phyloP scores from a whole-genome alignment of 495 filamentous ascomycete species.

The Talaromyces thailandensis region DNA sequence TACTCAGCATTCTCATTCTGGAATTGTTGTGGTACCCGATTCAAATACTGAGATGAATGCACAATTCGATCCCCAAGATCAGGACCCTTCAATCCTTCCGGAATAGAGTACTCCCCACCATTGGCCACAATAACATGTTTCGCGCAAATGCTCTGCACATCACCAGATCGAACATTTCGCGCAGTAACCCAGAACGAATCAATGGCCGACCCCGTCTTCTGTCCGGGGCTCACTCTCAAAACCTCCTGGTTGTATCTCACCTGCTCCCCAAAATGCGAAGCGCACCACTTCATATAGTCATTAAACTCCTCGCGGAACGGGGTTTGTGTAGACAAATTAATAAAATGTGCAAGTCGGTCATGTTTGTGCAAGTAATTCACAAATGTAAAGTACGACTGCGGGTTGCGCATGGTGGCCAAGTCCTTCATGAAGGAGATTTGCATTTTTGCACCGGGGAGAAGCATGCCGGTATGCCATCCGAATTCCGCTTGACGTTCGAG shows the following conservation, averaged over 20 bases:
- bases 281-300: slow-evolving; percentile 92
- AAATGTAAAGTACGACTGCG: slow-evolving; percentile 88
- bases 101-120: slow-evolving; percentile 73
- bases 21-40: slow-evolving; percentile 49
- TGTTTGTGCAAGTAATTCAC: slow-evolving; percentile 83
- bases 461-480: slow-evolving; percentile 91
- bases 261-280: slow-evolving; percentile 64
- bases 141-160: slow-evolving; percentile 45
- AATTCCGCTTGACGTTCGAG: slow-evolving; percentile 78
- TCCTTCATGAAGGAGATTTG: slow-evolving; percentile 98
- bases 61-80: slow-evolving; percentile 46
- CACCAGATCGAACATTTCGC: slow-evolving; percentile 40
- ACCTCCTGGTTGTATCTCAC: slow-evolving; percentile 80
- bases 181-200: slow-evolving; percentile 48
- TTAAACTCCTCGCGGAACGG: slow-evolving; percentile 86
- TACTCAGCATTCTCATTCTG: slow-evolving; percentile 46
- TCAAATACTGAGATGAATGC: slow-evolving; percentile 81
- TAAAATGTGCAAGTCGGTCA: slow-evolving; percentile 74
- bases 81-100: slow-evolving; percentile 54
- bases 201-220: slow-evolving; percentile 18
- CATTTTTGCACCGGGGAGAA: slow-evolving; percentile 88
- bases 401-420: slow-evolving; percentile 79
- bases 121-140: slow-evolving; percentile 80
- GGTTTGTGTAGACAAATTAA: slow-evolving; percentile 80
- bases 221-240: slow-evolving; percentile 35